Evolutionary conservation across 495 filamentous ascomycete species (phyloP).

Genomic region (Aspergillus baeticus): DNA sequence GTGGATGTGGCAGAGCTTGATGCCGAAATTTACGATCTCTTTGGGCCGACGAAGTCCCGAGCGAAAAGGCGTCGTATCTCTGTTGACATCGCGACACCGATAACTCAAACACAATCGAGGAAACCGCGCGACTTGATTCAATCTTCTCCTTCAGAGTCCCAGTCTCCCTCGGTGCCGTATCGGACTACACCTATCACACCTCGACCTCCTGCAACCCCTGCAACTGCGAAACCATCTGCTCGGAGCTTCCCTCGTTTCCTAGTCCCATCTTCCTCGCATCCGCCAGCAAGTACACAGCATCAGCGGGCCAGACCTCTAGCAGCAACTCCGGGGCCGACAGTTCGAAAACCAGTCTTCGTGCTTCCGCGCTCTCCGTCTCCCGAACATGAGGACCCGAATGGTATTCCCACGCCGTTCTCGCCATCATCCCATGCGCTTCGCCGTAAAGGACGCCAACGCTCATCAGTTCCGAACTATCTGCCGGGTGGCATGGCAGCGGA

Average conservation of each 20-base stretch:
- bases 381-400: constrained; percentile 19
- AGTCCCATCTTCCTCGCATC: constrained; percentile 23
- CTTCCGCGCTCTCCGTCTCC: constrained; percentile 43
- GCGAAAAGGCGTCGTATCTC: constrained; percentile 32
- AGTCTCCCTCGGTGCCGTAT: constrained; percentile 3
- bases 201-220: constrained; percentile 19
- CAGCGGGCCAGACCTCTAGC: constrained; percentile 16
- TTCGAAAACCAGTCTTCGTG: constrained; percentile 37
- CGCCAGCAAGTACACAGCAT: constrained; percentile 21
- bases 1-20: constrained; percentile 15
- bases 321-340: constrained; percentile 14
- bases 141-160: constrained; percentile 22
- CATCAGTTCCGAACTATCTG: constrained; percentile 24
- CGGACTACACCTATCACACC: constrained; percentile 3
- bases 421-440: constrained; percentile 36
- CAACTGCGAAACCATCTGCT: constrained; percentile 23
- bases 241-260: constrained; percentile 29
- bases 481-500: constrained; percentile 45
- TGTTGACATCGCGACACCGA: neutral
- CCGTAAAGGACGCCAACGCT: constrained; percentile 30
- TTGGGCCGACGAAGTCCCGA: constrained; percentile 23
- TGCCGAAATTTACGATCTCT: constrained; percentile 31
- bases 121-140: constrained; percentile 11
- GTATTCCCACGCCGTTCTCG: constrained; percentile 39
- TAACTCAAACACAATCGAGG: constrained; percentile 2